phyloP scores from a whole-genome alignment of 1,139 yeast genomes.

The Diutina rugosa region DNA sequence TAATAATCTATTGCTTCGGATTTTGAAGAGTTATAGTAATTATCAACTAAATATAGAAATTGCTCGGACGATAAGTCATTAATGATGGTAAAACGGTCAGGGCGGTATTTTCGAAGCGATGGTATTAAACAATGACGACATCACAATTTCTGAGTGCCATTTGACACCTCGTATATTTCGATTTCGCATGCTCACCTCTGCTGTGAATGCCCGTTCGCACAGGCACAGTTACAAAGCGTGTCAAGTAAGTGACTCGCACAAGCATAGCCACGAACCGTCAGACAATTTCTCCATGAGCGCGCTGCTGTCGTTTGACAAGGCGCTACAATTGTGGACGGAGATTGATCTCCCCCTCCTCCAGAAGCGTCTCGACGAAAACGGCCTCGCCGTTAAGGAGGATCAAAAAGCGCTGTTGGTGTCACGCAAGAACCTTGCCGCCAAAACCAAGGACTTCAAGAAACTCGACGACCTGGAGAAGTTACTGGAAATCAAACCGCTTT shows the following conservation, averaged over 20 bases:
- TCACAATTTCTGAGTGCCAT: too few species aligned
- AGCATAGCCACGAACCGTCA: neutral
- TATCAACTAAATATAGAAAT: too few species aligned
- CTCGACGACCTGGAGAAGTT: slow-evolving; percentile 55
- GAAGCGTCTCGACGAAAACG: slow-evolving; percentile 60
- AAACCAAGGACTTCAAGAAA: slow-evolving; percentile 74
- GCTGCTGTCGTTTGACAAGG: slow-evolving; percentile 19
- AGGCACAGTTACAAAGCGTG: neutral
- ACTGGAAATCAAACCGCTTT: slow-evolving; percentile 46
- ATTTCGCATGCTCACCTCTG: neutral
- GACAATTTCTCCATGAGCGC: neutral
- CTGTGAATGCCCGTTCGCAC: neutral
- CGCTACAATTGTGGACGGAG: slow-evolving; percentile 67
- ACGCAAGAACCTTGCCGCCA: slow-evolving; percentile 65
- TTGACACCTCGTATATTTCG: neutral
- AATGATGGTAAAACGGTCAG: too few species aligned
- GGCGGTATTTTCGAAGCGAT: too few species aligned
- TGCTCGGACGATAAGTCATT: too few species aligned
- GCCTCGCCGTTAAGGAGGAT: slow-evolving; percentile 55
- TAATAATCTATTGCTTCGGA: too few species aligned
- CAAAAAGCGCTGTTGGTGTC: slow-evolving; percentile 56
- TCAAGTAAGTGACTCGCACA: neutral
- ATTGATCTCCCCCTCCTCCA: slow-evolving; percentile 62
- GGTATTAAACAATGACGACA: too few species aligned
- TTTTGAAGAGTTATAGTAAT: too few species aligned